Evolutionary conservation across 2,329 filamentous ascomycete species (phyloP), one percentile per base, ranked within the genome.

Genomic region (Aspergillus ustus): DNA sequence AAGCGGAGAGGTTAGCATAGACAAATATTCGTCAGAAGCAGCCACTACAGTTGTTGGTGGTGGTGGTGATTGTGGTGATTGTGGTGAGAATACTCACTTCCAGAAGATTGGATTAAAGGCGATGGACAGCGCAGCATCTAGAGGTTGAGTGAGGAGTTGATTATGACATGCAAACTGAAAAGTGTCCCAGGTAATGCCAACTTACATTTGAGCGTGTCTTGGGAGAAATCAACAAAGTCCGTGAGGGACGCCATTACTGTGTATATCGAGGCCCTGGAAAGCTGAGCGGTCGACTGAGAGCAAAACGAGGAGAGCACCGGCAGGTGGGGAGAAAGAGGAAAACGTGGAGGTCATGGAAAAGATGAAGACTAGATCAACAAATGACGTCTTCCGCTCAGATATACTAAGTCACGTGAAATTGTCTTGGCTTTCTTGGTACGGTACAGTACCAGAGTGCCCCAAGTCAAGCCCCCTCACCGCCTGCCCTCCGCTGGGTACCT

Each of bases 81-180:
- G 44, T 49, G 66, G 63, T 49, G 63, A 45, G 9, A 46, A 45
- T 57, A 85, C 91, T 83, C 85, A 97, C 93, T 99, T 99, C 95
- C 95, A 99, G 80, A 97, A 98, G n/a, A 95, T 89, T 22, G 95
- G 95, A 80, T 99, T 99, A 81, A 99, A 98, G 52, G 89, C 85
- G 79, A 99, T 96, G 57, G 91, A 86, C 59, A 83, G 84, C 52
- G 89, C 91, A 69, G 92, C 91, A 69, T 95, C 93, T 97, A 65
- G 62, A 64, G 49, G 29, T 57, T 49, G 53, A 34, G 43, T 49
- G 53, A 34, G 43, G 34, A 43, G 57, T 66, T 69, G 51, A 64
- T 61, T 57, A 72, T 73, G 70, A 75, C 70, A 73, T 73, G 70
- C 64, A 60, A 70, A 67, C 57, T 25, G 61, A 52, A 48, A 40